Evolutionary conservation across 2,329 filamentous ascomycete species (phyloP), one percentile per base, ranked within the genome.

Genomic region (Cercospora citrullina): DNA sequence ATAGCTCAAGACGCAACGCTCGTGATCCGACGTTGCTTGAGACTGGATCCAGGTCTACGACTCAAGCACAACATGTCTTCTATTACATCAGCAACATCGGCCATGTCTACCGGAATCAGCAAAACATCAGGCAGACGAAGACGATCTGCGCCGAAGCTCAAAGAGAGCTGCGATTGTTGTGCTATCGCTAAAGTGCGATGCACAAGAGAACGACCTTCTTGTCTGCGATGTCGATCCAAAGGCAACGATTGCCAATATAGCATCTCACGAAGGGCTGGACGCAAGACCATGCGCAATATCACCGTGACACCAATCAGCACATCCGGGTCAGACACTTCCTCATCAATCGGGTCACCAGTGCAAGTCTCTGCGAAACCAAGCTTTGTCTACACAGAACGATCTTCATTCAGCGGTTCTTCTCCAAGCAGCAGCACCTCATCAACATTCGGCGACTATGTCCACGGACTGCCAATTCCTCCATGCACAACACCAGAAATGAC

Each of bases 231-330:
- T 68, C 55, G 63, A 30, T 64, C 66, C 31, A 71, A 71, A 66
- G 66, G 69, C 42, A 62, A 70, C 16, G 36, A 67, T 23, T 74
- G 73, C 62, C 62, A 66, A 39, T 74, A 74, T 67, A 72, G 69
- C 66, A 71, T 67, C 31, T 73, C 72, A 5, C 63, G 72, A 10
- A 69, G 73, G 63, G 72, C 71, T 33, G 73, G 73, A 21, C 67
- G 71, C 42, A 68, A 69, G 28, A 70, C 66, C 12, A 65, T 55
- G 42, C 68, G 61, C 18, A 64, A 57, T 53, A 65, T 18, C 12
- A 60, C 64, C 8, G 30, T 36, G n/a, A 55, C 36, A n/a, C 55
- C 42, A 21, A 61, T 23, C 45, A 64, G 39, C 42, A 36, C 55
- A 21, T 64, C 65, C 6, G 62, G 26, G 14, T 48, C 57, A 1